Evolutionary conservation across 1,139 yeast species (phyloP), one percentile per base, ranked within the genome.

Genomic region (Ogataea hybrid): DNA sequence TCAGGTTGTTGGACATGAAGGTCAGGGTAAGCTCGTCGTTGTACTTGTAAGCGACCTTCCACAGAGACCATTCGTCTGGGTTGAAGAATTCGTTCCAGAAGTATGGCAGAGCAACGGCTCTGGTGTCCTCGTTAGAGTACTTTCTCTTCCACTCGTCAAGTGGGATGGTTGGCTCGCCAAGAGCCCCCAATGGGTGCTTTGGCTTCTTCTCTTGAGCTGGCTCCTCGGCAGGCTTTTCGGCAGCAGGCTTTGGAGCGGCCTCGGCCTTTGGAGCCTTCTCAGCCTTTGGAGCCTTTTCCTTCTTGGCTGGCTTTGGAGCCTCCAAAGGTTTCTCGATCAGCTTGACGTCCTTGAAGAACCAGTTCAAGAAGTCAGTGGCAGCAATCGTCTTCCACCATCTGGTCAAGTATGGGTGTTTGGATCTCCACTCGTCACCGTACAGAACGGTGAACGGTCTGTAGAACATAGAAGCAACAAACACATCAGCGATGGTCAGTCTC

Each of bases 71-170:
- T 71, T 92, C 97, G 58, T 82, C 78, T 55, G 94, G 81, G 73
- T 90, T 82, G 78, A 78, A 90, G 75, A 86, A 81, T 69, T 85
- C 84, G 54, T 72, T 63, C 96, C 97, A 92, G 90, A 92, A 92
- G 92, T 94, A 92, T 66, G 97, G 97, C 58, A 92, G 77, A 56
- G 97, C 97, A 57, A 69, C 79, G 67, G 81, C 84, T 75, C 97
- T 88, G 63, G 97, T 90, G 64, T 92, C 97, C 71, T 89, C 94
- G 80, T 92, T 92, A 55, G 97, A 90, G 84, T 92, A 94, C 56
- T 71, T 71, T 75, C 97, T 85, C 84, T 92, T 92, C 96, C 97
- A 90, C 69, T 88, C 95, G 64, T 92, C 97, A 56, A 92, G 63
- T 51, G 80, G 72, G 61, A 84, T 74, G 53, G 67, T 66, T 64